A percentile compares a stretch with the other conserved stretches of the same genome.
These are phyloP conservation scores for Fusarium sp. DNA, from an alignment of 2,329 filamentous ascomycete genomes.

Conservation along the genomic window DNA sequence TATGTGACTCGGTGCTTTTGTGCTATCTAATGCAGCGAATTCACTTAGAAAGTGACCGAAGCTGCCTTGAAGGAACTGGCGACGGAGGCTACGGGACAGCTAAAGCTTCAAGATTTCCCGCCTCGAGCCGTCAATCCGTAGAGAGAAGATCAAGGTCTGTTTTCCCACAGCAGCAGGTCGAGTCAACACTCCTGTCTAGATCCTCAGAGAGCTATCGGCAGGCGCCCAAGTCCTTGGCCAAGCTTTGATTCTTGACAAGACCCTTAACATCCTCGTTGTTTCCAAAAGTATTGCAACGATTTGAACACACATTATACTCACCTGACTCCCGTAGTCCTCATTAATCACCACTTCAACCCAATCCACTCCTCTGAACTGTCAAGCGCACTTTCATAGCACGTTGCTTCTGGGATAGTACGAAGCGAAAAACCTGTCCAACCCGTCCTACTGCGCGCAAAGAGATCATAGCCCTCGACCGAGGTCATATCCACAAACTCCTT, in stretches of 20 bases:
- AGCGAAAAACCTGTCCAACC: too few relatives aligned
- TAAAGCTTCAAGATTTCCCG: conserved; percentile 41
- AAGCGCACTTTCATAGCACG: too few relatives aligned
- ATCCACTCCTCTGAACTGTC: too few relatives aligned
- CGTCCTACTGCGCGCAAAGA: too few relatives aligned
- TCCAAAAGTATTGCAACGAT: conserved; percentile 53
- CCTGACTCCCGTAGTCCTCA: conserved; percentile 79
- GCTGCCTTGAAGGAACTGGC: conserved; percentile 34
- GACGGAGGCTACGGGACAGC: conserved; percentile 24
- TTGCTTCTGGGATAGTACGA: too few relatives aligned
- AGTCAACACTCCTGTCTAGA: conserved; percentile 47
- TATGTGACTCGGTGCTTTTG: conserved; percentile 55
- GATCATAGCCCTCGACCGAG: too few relatives aligned
- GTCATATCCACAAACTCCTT: too few relatives aligned
- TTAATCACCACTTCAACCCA: conserved; percentile 63
- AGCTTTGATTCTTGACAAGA: conserved; percentile 75
- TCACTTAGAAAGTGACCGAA: conserved; percentile 30
- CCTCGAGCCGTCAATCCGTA: conserved; percentile 7
- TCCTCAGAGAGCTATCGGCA: conserved; percentile 40
- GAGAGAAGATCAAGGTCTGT: conserved; percentile 29
- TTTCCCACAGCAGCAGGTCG: conserved; percentile 35
- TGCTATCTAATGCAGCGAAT: conserved; percentile 46
- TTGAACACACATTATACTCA: conserved; percentile 66
- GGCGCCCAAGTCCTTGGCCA: conserved; percentile 49
- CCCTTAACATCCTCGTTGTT: conserved; percentile 82